Conservation (phyloP, 2,329 filamentous ascomycete genomes). For the Ophiostoma ips region DNA sequence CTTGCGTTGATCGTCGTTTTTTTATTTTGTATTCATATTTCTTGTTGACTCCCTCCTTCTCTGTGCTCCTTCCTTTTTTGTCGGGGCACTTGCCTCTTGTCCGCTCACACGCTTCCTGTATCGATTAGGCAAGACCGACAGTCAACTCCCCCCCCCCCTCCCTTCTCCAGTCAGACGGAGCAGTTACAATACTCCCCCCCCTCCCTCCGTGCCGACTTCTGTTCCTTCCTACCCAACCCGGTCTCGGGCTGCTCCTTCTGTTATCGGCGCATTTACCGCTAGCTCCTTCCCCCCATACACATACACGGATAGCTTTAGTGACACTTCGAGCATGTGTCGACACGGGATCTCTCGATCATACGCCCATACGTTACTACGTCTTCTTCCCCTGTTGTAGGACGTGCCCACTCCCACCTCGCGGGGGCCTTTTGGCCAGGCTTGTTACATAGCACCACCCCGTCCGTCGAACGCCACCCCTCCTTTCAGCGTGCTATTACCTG, state of each 20-base stretch:
- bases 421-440: too few species aligned
- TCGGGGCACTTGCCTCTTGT: background rate
- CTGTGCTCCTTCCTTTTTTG: background rate
- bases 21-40: too few species aligned
- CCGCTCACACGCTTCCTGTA: background rate
- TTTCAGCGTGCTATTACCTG: too few species aligned
- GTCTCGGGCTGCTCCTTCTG: background rate
- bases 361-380: background rate
- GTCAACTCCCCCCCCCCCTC: too few species aligned
- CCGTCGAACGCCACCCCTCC: too few species aligned
- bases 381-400: background rate
- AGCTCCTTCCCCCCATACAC: background rate
- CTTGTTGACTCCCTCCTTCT: too few species aligned
- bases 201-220: background rate
- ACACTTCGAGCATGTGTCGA: background rate
- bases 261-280: background rate
- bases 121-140: too few species aligned
- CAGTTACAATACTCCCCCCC: too few species aligned
- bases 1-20: too few species aligned
- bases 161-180: too few species aligned
- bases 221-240: background rate
- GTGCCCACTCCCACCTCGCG: background rate
- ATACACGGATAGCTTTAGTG: background rate
- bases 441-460: background rate
- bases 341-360: background rate